Conservation (phyloP, 208 protist species). For the Crithidia mellificae region DNA sequence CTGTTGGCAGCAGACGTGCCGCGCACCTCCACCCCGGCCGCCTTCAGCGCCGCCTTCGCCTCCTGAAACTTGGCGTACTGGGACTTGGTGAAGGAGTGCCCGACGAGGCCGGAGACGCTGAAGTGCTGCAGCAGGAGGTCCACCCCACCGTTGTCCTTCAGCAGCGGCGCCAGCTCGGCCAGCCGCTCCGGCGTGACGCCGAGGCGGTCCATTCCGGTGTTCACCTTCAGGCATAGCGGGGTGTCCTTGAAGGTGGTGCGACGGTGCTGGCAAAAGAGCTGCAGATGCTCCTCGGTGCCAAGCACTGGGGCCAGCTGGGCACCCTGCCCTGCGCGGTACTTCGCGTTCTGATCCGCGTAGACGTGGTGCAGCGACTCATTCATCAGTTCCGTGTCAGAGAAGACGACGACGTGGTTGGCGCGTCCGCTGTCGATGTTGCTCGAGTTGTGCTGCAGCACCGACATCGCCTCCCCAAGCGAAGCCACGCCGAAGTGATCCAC, state of each 20-base stretch:
- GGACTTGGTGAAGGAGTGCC: constrained; percentile 39
- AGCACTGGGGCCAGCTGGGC: constrained; percentile 42
- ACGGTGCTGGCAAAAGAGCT: constrained; percentile 42
- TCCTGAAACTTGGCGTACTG: constrained; percentile 47
- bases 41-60: constrained; percentile 33
- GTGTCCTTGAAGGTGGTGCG: constrained; percentile 40
- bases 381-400: constrained; percentile 56
- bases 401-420: constrained; percentile 37
- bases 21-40: constrained; percentile 52
- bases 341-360: constrained; percentile 45
- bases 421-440: constrained; percentile 24
- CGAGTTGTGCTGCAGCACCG: constrained; percentile 29
- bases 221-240: constrained; percentile 52
- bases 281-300: constrained; percentile 33
- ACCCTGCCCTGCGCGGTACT: constrained; percentile 24
- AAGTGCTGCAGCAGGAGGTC: constrained; percentile 60
- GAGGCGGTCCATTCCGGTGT: constrained; percentile 62
- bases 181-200: constrained; percentile 43
- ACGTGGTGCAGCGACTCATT: constrained; percentile 41
- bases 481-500: constrained; percentile 52
- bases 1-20: constrained; percentile 54
- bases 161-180: constrained; percentile 31
- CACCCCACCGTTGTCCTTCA: constrained; percentile 45
- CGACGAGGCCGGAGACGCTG: constrained; percentile 43
- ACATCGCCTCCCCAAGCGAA: constrained; percentile 50